Evolutionary conservation across 2,329 filamentous ascomycete genomes (phyloP).

Genomic region (Setomelanomma holmii): DNA sequence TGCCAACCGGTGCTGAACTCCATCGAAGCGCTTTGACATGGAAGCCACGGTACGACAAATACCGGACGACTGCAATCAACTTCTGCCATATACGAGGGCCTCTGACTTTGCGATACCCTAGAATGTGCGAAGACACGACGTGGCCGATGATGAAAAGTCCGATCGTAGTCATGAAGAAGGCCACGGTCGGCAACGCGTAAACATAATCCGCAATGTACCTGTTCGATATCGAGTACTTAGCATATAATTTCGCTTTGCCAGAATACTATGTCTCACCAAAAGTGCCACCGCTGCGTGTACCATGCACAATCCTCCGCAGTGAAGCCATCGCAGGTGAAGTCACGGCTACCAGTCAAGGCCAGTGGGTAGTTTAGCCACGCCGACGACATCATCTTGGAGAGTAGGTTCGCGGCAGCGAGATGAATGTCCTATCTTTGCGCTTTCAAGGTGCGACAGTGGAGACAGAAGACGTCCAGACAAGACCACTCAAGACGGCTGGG

Average conservation of each 20-base stretch:
- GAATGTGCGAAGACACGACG: constrained; percentile 38
- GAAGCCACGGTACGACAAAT: constrained; percentile 37
- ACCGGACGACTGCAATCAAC: constrained; percentile 27
- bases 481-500: background rate
- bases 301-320: constrained; percentile 56
- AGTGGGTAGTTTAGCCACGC: constrained; percentile 10
- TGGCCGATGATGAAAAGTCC: constrained; percentile 56
- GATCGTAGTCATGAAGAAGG: constrained; percentile 60
- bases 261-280: constrained; percentile 49
- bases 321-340: constrained; percentile 43
- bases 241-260: no score
- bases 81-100: constrained; percentile 16
- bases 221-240: no score
- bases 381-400: constrained; percentile 28
- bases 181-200: constrained; percentile 61
- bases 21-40: constrained; percentile 26
- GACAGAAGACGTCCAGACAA: background rate
- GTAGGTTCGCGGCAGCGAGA: no score
- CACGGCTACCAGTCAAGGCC: constrained; percentile 20
- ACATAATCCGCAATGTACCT: constrained; percentile 64
- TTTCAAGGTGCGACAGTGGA: no score
- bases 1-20: constrained; percentile 37
- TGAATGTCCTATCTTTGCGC: no score
- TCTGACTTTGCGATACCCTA: constrained; percentile 17
- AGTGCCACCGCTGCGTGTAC: constrained; percentile 56